These are phyloP conservation scores for Nakataea oryzae DNA, from an alignment of 2,329 filamentous ascomycete species.

Conservation along the genomic window DNA sequence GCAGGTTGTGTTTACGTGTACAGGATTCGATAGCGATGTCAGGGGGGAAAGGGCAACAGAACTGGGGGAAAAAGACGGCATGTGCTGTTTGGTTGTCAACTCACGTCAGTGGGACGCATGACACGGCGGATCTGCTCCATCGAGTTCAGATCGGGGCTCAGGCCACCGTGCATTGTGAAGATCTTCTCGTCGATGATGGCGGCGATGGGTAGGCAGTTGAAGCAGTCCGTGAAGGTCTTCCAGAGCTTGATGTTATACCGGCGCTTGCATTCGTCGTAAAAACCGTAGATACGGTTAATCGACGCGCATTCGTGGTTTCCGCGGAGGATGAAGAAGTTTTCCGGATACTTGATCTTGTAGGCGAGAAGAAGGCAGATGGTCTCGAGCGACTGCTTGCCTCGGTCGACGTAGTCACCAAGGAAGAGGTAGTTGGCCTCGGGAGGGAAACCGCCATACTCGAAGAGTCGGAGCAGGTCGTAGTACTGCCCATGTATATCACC, in stretches of 20 bases:
- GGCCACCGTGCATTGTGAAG: conserved; percentile 97
- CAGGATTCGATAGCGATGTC: not conserved
- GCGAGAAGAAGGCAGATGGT: conserved; percentile 93
- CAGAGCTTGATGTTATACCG: conserved; percentile 99
- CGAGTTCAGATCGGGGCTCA: conserved; percentile 94
- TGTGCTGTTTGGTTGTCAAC: conserved; percentile 26
- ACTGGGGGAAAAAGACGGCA: too few relatives aligned
- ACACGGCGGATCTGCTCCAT: conserved; percentile 99
- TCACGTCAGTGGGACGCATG: conserved; percentile 97
- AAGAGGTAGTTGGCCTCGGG: conserved; percentile 99
- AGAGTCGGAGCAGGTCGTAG: conserved; percentile 92
- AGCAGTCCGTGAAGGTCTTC: conserved; percentile 99
- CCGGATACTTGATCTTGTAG: conserved; percentile 99
- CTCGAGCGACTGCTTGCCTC: conserved; percentile 98
- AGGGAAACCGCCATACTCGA: conserved; percentile 97
- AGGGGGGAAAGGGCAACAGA: too few relatives aligned
- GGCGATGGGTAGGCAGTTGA: conserved; percentile 96
- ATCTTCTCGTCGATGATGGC: conserved; percentile 99
- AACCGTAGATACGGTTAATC: conserved; percentile 98
- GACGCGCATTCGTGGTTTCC: conserved; percentile 99
- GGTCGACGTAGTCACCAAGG: conserved; percentile 96
- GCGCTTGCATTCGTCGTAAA: conserved; percentile 99
- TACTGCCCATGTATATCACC: conserved; percentile 99
- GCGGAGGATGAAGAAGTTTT: conserved; percentile 98
- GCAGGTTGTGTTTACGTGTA: not conserved